Base-by-base conservation (phyloP, 768 basidiomycete species). In the Mycena metata region DNA sequence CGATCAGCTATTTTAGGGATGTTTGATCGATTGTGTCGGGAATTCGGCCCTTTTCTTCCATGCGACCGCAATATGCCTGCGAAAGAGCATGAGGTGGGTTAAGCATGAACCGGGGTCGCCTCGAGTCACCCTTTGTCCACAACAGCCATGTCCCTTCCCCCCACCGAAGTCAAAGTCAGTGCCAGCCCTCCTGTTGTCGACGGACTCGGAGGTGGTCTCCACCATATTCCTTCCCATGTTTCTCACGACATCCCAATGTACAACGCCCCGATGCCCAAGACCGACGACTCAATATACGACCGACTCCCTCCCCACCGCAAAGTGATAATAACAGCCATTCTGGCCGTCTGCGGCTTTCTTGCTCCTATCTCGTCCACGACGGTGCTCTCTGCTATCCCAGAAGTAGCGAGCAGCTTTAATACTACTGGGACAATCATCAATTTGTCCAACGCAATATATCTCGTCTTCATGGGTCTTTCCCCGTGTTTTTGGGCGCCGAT, bases 401-500 rank as follows among this genome's bases (percentile, higher is more conserved):
- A 72, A 42, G 70, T 72, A 10, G 70, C 70, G 12, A 58, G 64
- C 60, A 69, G 64, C 16, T 72, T 61, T 50, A 51, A 69, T 47
- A 69, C 70, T 19, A 69, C 70, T 4, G 70, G 67, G 1, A 41
- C 70, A 15, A 69, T 72, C 33, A 69, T 72, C 21, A 66, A 66
- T 35, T 33, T 69, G 42, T 26, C 50, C 6, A 72, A 72, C n/a
- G 70, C 70, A 33, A 61, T 72, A 17, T 72, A 72, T 45, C 60
- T 72, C 6, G 17, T 72, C 26, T 68, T 68, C 56, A 72, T 72
- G 70, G 70, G 70, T 0, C 30, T 72, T 42, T 68, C 70, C 10
- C 70, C 70, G 21, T 72, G 70, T 52, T 68, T 72, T 21, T 69
- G 67, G 66, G 70, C 63, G 19, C 70, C 70, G 16, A 46, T 72